Conservation (phyloP, 768 basidiomycete species). For the Guyanaporus albipodus region DNA sequence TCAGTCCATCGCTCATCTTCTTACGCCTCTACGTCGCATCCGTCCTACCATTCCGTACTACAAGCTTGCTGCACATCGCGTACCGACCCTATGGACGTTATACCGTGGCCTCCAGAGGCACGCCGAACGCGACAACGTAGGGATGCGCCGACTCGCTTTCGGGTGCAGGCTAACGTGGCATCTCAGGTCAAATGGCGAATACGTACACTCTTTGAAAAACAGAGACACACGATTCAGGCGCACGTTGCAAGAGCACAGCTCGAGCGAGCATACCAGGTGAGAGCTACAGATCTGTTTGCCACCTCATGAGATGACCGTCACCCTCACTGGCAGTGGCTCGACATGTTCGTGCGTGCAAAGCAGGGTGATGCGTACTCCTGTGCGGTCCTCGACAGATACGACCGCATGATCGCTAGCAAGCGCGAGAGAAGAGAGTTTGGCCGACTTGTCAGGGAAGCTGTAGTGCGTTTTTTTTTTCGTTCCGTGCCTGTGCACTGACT, state of each 20-base stretch:
- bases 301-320: background rate
- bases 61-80: conserved; percentile 62
- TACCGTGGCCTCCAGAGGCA: conserved; percentile 65
- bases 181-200: conserved; percentile 57
- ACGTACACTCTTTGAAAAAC: conserved; percentile 47
- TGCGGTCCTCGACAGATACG: conserved; percentile 53
- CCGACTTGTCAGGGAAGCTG: conserved; percentile 43
- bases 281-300: conserved; percentile 10
- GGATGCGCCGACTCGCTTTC: background rate
- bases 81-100: conserved; percentile 73
- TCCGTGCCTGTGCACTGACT: background rate
- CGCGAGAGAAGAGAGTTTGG: conserved; percentile 48
- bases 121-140: conserved; percentile 54
- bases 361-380: conserved; percentile 47
- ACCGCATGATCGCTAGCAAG: conserved; percentile 49
- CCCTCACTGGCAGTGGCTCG: conserved; percentile 43
- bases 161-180: background rate
- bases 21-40: conserved; percentile 56
- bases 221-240: conserved; percentile 53
- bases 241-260: conserved; percentile 45
- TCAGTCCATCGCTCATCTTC: conserved; percentile 44
- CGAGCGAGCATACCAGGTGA: conserved; percentile 53
- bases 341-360: conserved; percentile 50
- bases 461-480: conserved; percentile 37
- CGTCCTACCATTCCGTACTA: conserved; percentile 65